These are phyloP conservation scores for Cantharellus cinnabarinus DNA, from an alignment of 768 basidiomycete genomes.

Conservation along the genomic window DNA sequence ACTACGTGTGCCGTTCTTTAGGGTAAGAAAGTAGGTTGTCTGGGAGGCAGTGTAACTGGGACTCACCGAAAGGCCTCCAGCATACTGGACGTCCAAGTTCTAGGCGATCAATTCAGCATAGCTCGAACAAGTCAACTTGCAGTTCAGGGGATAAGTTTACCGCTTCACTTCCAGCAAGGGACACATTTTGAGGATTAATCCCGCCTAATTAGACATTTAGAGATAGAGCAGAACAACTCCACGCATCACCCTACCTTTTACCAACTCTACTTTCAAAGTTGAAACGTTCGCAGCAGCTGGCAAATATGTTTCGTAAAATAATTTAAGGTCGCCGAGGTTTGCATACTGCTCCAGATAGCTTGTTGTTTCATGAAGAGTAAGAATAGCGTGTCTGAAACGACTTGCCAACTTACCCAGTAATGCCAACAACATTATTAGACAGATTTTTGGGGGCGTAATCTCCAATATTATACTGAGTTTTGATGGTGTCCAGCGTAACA, in stretches of 20 bases:
- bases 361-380: not conserved
- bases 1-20: not conserved
- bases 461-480: slow-evolving; percentile 2
- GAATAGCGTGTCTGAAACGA: not conserved
- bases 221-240: not conserved
- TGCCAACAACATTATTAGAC: not conserved
- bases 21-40: not conserved
- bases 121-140: not conserved
- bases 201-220: not conserved
- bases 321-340: slow-evolving; percentile 3
- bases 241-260: slow-evolving; percentile 1
- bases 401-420: not conserved
- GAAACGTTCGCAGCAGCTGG: not conserved
- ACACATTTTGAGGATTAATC: not conserved
- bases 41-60: not conserved
- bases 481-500: not conserved
- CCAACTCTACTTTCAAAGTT: slow-evolving; percentile 3
- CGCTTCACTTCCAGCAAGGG: not conserved
- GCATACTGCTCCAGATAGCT: slow-evolving; percentile 3
- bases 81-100: not conserved
- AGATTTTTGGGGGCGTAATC: not conserved
- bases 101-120: not conserved
- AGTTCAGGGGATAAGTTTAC: not conserved
- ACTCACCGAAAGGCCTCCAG: not conserved
- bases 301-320: slow-evolving; percentile 2